A percentile compares a stretch with the other conserved stretches of the same genome.
These are phyloP conservation scores for Beverwykella pulmonaria DNA, from an alignment of 495 filamentous ascomycete species.

Conservation along the genomic window DNA sequence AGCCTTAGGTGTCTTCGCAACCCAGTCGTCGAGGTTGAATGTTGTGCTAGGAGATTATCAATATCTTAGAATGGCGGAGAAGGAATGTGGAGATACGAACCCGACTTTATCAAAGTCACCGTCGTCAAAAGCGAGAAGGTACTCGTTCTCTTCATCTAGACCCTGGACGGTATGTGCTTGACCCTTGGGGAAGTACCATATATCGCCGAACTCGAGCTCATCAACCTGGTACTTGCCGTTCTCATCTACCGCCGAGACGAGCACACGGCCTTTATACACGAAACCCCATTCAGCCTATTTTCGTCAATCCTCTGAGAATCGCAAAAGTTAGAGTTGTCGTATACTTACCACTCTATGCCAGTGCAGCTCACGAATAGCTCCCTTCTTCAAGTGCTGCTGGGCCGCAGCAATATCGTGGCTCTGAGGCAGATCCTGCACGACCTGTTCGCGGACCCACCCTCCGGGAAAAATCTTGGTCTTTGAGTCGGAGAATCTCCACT, in stretches of 20 bases:
- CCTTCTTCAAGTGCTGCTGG: slow-evolving; percentile 66
- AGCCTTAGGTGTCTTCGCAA: slow-evolving; percentile 61
- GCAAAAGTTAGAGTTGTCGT: background rate
- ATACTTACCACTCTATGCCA: slow-evolving; percentile 64
- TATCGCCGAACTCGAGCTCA: slow-evolving; percentile 60
- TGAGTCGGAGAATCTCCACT: slow-evolving; percentile 67
- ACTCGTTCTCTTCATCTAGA: slow-evolving; percentile 65
- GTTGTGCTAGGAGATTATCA: slow-evolving; percentile 53
- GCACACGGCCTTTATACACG: slow-evolving; percentile 59
- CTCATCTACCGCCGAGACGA: slow-evolving; percentile 63
- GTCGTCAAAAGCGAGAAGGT: slow-evolving; percentile 68
- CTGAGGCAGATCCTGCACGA: slow-evolving; percentile 60
- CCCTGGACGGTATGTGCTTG: slow-evolving; percentile 62
- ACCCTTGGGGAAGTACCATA: slow-evolving; percentile 72
- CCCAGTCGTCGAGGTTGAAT: slow-evolving; percentile 67
- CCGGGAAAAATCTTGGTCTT: slow-evolving; percentile 62
- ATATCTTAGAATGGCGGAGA: no score
- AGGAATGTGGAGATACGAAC: slow-evolving; percentile 32
- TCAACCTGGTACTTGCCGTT: slow-evolving; percentile 59
- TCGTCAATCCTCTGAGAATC: background rate
- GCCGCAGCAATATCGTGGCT: slow-evolving; percentile 65
- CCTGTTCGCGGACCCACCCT: slow-evolving; percentile 67
- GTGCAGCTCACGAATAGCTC: slow-evolving; percentile 64
- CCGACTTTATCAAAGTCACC: slow-evolving; percentile 55
- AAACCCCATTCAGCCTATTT: slow-evolving; percentile 67